A percentile compares a stretch with the other conserved stretches of the same genome.
These are phyloP conservation scores for Plantago major DNA, from an alignment of 257 asterid species.

Conservation along the genomic window DNA sequence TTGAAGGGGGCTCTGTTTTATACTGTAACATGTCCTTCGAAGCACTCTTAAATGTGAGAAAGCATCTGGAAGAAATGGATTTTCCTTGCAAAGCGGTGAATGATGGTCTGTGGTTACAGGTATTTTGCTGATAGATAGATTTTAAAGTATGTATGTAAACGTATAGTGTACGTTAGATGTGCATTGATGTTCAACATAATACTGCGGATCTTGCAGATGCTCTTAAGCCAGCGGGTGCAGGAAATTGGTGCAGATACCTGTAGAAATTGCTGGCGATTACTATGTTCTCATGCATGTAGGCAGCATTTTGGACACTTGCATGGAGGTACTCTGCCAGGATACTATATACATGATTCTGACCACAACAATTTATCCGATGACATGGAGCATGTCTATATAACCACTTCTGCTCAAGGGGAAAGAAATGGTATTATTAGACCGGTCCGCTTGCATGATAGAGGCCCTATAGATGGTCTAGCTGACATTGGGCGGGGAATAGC, in stretches of 20 bases:
- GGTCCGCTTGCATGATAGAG: constrained; percentile 77
- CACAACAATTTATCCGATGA: constrained; percentile 50
- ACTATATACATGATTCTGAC: constrained; percentile 68
- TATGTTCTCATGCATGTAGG: constrained; percentile 71
- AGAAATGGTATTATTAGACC: constrained; percentile 78
- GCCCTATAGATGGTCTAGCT: constrained; percentile 86
- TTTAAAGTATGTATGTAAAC: no score
- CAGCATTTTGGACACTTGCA: constrained; percentile 63
- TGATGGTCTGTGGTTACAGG: constrained; percentile 99
- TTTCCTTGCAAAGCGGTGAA: constrained; percentile 97
- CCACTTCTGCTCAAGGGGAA: constrained; percentile 72
- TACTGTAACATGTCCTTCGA: constrained; percentile 95
- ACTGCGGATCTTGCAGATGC: constrained; percentile 55
- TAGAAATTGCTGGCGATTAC: constrained; percentile 73
- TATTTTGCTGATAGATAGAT: constrained; percentile 22
- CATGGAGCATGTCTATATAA: constrained; percentile 59
- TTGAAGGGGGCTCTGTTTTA: constrained; percentile 88
- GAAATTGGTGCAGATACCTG: constrained; percentile 87
- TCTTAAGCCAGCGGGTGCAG: constrained; percentile 86
- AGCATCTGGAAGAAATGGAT: constrained; percentile 94
- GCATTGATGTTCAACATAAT: constrained; percentile 12
- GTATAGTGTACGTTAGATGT: neutral
- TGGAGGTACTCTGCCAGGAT: constrained; percentile 55
- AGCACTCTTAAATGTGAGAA: constrained; percentile 81
- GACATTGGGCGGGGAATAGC: constrained; percentile 97